phyloP scores from a whole-genome alignment of 208 protist genomes.

The Acanthamoeba royreba region DNA sequence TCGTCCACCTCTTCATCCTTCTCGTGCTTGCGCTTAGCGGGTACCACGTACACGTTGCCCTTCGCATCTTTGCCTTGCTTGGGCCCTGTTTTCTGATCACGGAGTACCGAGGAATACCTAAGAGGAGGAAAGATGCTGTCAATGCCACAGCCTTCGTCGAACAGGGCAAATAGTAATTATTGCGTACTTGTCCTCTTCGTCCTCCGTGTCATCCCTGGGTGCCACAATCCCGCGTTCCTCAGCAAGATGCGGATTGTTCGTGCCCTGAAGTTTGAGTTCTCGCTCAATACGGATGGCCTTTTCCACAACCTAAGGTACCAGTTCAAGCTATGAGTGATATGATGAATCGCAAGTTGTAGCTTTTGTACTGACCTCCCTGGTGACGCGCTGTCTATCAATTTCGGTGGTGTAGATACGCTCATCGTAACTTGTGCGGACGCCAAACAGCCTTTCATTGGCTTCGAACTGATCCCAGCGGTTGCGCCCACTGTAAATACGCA shows the following conservation, averaged over 20 bases:
- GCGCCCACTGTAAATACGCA: neutral
- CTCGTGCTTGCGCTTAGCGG: neutral
- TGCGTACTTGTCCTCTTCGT: slow-evolving; percentile 14
- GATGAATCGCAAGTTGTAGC: neutral
- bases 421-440: slow-evolving; percentile 12
- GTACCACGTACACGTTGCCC: neutral
- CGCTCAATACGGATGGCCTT: neutral
- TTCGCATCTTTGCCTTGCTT: neutral
- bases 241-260: neutral
- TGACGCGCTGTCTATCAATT: neutral
- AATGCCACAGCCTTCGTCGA: neutral
- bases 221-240: neutral
- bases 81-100: neutral
- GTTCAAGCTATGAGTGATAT: neutral
- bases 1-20: neutral
- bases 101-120: neutral
- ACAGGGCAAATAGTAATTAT: neutral
- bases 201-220: neutral
- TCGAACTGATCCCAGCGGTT: slow-evolving; percentile 14
- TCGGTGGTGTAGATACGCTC: neutral
- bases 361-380: neutral
- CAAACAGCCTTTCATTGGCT: slow-evolving; percentile 9
- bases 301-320: neutral
- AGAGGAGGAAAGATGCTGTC: neutral
- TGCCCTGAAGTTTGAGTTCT: neutral